Evolutionary conservation across 2,329 filamentous ascomycete genomes (phyloP).

Genomic region (Sporothrix sp.): DNA sequence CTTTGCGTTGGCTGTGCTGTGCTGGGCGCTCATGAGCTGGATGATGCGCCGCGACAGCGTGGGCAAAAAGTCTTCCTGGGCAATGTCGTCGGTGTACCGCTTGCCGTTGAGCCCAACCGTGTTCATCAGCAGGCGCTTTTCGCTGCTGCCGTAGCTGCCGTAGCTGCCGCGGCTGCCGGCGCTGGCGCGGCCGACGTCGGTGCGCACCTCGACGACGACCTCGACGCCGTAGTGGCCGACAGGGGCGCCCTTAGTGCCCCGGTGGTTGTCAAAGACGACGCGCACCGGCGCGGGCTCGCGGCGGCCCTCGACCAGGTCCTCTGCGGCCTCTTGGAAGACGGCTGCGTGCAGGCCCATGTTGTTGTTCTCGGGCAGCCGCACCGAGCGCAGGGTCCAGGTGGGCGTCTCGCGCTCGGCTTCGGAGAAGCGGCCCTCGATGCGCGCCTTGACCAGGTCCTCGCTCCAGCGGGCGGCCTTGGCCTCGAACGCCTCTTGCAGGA

Average conservation of each 20-base stretch:
- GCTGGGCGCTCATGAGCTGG: slow-evolving; percentile 61
- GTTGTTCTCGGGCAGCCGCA: slow-evolving; percentile 50
- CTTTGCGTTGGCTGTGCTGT: slow-evolving; percentile 54
- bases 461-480: slow-evolving; percentile 65
- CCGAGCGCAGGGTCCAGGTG: slow-evolving; percentile 69
- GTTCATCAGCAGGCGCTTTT: slow-evolving; percentile 35
- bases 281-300: slow-evolving; percentile 59
- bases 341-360: slow-evolving; percentile 53
- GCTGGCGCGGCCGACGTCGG: slow-evolving; percentile 37
- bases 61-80: slow-evolving; percentile 60
- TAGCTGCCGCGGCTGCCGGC: slow-evolving; percentile 30
- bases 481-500: slow-evolving; percentile 67
- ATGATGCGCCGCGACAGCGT: slow-evolving; percentile 66
- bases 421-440: slow-evolving; percentile 73
- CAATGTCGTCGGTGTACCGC: slow-evolving; percentile 64
- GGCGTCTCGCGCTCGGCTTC: slow-evolving; percentile 74
- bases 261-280: slow-evolving; percentile 62
- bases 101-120: slow-evolving; percentile 58
- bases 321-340: slow-evolving; percentile 60
- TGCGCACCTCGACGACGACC: slow-evolving; percentile 54
- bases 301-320: slow-evolving; percentile 52
- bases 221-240: slow-evolving; percentile 62
- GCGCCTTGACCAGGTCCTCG: slow-evolving; percentile 80
- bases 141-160: slow-evolving; percentile 34
- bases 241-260: slow-evolving; percentile 55